Conservation (phyloP, 176 grass and related monocot species). For the Rhipidocladum racemiflorum region DNA sequence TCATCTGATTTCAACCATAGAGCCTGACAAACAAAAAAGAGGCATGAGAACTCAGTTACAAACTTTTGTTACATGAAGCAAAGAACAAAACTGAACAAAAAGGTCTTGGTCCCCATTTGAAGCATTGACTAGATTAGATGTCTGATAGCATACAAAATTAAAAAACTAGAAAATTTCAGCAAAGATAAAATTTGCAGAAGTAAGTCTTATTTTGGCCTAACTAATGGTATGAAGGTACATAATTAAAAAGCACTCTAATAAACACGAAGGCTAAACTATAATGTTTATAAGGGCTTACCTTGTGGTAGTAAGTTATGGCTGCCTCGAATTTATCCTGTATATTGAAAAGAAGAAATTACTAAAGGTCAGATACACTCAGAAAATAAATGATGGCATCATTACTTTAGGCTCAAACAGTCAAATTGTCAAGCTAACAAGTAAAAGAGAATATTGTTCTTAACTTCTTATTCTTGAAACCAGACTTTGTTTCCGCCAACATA, state of each 20-base stretch:
- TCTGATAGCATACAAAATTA: neutral
- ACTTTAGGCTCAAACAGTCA: conserved; percentile 3
- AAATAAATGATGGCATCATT: neutral
- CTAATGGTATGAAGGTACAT: neutral
- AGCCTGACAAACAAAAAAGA: conserved; percentile 51
- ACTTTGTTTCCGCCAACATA: neutral
- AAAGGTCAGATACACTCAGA: conserved; percentile 3
- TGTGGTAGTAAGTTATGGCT: conserved; percentile 89
- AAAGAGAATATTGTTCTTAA: neutral
- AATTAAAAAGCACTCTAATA: neutral
- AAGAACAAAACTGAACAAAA: neutral
- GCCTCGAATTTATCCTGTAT: conserved; percentile 81
- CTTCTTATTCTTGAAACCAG: conserved; percentile 9
- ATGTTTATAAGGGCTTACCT: conserved; percentile 49
- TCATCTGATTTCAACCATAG: conserved; percentile 91
- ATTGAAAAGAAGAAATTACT: conserved; percentile 29
- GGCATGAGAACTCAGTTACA: neutral
- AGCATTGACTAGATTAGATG: neutral
- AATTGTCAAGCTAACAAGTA: conserved; percentile 20
- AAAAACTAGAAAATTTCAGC: neutral
- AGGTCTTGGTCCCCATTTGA: neutral
- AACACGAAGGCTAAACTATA: neutral
- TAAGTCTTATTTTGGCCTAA: neutral
- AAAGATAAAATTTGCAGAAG: conserved; percentile 15
- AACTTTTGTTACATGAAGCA: conserved; percentile 15